These are phyloP conservation scores for Gyromitra esculenta DNA, from an alignment of 2,329 filamentous ascomycete genomes.

Conservation along the genomic window DNA sequence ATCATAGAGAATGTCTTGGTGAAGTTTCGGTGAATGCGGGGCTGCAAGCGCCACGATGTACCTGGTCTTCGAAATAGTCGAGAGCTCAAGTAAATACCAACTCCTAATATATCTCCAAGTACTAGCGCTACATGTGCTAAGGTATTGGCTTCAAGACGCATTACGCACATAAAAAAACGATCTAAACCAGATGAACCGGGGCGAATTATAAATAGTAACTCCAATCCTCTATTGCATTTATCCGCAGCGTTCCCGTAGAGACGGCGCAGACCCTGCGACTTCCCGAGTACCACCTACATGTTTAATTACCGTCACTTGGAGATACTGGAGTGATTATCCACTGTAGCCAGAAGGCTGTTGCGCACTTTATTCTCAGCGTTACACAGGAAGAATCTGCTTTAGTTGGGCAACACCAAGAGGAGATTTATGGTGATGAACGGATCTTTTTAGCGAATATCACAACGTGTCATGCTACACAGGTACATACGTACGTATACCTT, in stretches of 20 bases:
- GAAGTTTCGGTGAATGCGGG: background rate
- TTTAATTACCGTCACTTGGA: conserved; percentile 24
- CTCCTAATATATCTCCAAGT: background rate
- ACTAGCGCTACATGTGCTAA: background rate
- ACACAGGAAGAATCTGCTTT: conserved; percentile 14
- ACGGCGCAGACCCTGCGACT: conserved; percentile 22
- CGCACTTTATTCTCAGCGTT: conserved; percentile 13
- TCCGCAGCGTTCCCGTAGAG: conserved; percentile 16
- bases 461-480: conserved; percentile 25
- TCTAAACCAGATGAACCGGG: conserved; percentile 30
- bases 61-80: background rate
- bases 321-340: conserved; percentile 31
- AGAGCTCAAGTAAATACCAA: background rate
- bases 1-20: conserved; percentile 13
- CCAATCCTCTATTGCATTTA: conserved; percentile 37
- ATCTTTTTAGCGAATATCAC: conserved; percentile 12
- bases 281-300: conserved; percentile 6
- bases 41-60: background rate
- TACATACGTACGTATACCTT: conserved; percentile 32
- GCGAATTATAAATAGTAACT: conserved; percentile 23
- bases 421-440: background rate
- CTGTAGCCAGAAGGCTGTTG: conserved; percentile 29
- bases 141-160: conserved; percentile 1
- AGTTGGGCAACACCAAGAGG: background rate
- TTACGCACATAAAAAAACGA: background rate